Percentiles rank a stretch among this genome's conserved stretches.
Evolutionary conservation across 1,139 yeast genomes (phyloP).

Genomic region (Sporopachydermia cereana): DNA sequence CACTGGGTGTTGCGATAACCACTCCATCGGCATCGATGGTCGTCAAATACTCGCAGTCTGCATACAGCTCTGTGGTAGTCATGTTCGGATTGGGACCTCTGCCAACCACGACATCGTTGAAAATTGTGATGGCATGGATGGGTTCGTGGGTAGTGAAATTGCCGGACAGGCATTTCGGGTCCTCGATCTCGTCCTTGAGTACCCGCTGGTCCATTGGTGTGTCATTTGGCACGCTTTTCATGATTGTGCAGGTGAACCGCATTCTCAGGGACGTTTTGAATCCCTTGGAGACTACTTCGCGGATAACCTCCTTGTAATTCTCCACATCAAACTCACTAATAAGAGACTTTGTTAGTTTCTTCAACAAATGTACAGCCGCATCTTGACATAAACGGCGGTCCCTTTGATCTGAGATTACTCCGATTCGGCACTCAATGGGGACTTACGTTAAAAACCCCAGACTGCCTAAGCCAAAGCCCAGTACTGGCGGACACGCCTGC

Average conservation of each 20-base stretch:
- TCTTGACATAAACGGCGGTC: background rate
- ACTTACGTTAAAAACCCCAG: slow-evolving; percentile 56
- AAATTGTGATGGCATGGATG: slow-evolving; percentile 40
- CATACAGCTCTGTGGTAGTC: slow-evolving; percentile 64
- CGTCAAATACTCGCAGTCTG: slow-evolving; percentile 66
- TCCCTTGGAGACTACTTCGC: slow-evolving; percentile 44
- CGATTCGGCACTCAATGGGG: too few species aligned
- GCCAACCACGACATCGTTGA: slow-evolving; percentile 78
- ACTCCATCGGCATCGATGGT: slow-evolving; percentile 86
- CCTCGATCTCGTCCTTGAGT: slow-evolving; percentile 23
- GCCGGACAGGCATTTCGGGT: slow-evolving; percentile 20
- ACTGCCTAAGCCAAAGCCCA: slow-evolving; percentile 74
- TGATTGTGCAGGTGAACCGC: slow-evolving; percentile 69
- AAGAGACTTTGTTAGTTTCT: slow-evolving; percentile 6
- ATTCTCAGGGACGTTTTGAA: slow-evolving; percentile 61
- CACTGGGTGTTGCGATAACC: slow-evolving; percentile 79
- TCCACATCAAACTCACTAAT: slow-evolving; percentile 50
- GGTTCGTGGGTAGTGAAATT: slow-evolving; percentile 20
- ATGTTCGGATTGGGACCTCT: slow-evolving; percentile 77
- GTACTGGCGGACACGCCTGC: slow-evolving; percentile 68
- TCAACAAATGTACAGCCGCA: slow-evolving; percentile 8
- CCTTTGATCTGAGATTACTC: background rate
- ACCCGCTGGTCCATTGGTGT: slow-evolving; percentile 15
- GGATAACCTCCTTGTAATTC: slow-evolving; percentile 41
- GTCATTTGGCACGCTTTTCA: slow-evolving; percentile 23